Evolutionary conservation across 2,329 filamentous ascomycete genomes (phyloP).

Genomic region (Microsporum ferrugineum): DNA sequence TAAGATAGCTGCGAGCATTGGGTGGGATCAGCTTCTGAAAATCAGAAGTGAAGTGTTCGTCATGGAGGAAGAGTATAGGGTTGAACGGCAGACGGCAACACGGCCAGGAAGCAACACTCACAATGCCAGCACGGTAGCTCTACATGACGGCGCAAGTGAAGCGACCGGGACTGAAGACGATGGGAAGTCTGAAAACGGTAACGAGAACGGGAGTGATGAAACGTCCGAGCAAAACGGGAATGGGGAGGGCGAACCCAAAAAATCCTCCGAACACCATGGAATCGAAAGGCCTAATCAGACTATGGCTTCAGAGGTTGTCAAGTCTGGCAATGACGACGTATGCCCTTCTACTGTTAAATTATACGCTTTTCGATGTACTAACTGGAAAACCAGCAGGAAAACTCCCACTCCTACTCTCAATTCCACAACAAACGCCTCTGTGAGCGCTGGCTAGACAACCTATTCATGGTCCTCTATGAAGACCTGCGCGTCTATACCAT

Average conservation of each 20-base stretch:
- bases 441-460: slow-evolving; percentile 93
- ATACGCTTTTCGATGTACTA: neutral
- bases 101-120: slow-evolving; percentile 42
- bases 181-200: slow-evolving; percentile 21
- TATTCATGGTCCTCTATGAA: slow-evolving; percentile 99
- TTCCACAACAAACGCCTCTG: slow-evolving; percentile 96
- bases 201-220: slow-evolving; percentile 16
- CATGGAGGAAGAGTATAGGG: slow-evolving; percentile 97
- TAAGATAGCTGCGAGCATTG: slow-evolving; percentile 91
- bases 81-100: slow-evolving; percentile 47
- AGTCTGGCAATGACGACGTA: slow-evolving; percentile 62
- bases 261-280: slow-evolving; percentile 20
- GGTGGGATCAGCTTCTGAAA: slow-evolving; percentile 91
- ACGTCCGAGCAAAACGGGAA: slow-evolving; percentile 19
- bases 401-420: slow-evolving; percentile 66
- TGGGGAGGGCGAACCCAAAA: slow-evolving; percentile 20
- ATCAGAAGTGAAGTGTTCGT: slow-evolving; percentile 96
- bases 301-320: slow-evolving; percentile 64
- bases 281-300: slow-evolving; percentile 67
- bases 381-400: slow-evolving; percentile 40
- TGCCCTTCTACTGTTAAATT: slow-evolving; percentile 19
- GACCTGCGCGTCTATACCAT: slow-evolving; percentile 97
- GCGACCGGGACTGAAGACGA: slow-evolving; percentile 19
- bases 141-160: slow-evolving; percentile 38
- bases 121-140: slow-evolving; percentile 67